phyloP scores from a whole-genome alignment of 768 basidiomycete species.

The Tricholoma flavovirens region DNA sequence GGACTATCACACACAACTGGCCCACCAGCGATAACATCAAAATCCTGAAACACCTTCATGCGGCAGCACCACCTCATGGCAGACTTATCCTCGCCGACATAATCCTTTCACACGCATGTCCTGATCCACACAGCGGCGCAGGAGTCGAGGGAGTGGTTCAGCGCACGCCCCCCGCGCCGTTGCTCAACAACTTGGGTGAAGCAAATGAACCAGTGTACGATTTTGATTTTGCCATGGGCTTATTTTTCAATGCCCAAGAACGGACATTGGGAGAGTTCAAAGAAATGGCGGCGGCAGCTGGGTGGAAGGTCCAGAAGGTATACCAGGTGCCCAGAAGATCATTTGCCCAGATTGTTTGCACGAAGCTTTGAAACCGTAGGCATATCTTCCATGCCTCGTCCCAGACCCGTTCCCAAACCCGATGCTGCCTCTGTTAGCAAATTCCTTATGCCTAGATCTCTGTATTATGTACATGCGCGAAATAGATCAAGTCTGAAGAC shows the following conservation, averaged over 20 bases:
- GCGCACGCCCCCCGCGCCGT: not conserved
- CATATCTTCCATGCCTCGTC: too few relatives aligned
- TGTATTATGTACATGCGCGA: too few relatives aligned
- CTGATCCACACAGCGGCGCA: not conserved
- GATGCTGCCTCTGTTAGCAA: too few relatives aligned
- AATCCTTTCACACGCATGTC: constrained; percentile 21
- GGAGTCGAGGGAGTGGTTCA: not conserved
- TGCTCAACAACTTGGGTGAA: not conserved
- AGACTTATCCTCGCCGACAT: constrained; percentile 31
- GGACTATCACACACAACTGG: constrained; percentile 53
- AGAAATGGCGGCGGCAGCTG: not conserved
- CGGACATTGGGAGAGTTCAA: not conserved
- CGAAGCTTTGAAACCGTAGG: too few relatives aligned
- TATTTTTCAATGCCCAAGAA: not conserved
- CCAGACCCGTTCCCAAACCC: too few relatives aligned
- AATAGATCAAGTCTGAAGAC: too few relatives aligned
- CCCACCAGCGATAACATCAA: constrained; percentile 28
- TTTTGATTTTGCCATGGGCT: not conserved
- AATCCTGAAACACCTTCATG: constrained; percentile 25
- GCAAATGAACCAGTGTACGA: not conserved
- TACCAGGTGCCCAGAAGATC: not conserved
- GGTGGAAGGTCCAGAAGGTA: not conserved
- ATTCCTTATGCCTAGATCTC: too few relatives aligned
- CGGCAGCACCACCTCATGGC: constrained; percentile 20
- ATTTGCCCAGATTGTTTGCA: too few relatives aligned